Evolutionary conservation across 2,329 filamentous ascomycete species (phyloP).

Genomic region (Pochonia chlamydosporia): DNA sequence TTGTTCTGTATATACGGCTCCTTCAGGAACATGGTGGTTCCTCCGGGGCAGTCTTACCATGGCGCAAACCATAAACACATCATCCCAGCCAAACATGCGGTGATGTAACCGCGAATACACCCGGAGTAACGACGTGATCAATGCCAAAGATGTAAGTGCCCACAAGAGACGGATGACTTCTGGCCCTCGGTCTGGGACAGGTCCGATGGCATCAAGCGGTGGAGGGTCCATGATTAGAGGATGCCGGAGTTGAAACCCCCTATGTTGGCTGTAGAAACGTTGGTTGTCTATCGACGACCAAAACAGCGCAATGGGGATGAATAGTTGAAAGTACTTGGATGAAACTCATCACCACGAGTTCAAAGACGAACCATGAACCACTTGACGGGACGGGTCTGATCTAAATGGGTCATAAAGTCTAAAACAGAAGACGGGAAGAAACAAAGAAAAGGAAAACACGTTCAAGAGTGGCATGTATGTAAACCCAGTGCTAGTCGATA

Average conservation of each 20-base stretch:
- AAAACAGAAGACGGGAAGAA: no score
- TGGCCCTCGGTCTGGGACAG: conserved; percentile 11
- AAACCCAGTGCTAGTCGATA: no score
- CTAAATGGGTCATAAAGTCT: no score
- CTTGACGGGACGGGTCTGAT: no score
- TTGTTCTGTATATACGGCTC: no score
- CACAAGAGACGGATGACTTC: conserved; percentile 10
- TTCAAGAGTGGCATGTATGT: no score
- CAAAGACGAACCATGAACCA: no score
- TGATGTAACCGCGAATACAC: conserved; percentile 8
- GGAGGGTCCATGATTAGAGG: neutral
- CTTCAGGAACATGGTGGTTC: no score
- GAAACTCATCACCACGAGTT: neutral
- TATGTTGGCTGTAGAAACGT: no score
- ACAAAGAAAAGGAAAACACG: no score
- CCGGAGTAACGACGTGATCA: conserved; percentile 10
- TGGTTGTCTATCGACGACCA: neutral
- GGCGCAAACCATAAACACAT: conserved; percentile 14
- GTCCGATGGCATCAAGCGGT: neutral
- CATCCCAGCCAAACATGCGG: conserved; percentile 15
- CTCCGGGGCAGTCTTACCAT: conserved; percentile 7
- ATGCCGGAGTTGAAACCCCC: no score
- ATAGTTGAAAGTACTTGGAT: neutral
- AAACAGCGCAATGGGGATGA: neutral
- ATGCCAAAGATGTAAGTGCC: conserved; percentile 12